Evolutionary conservation across 2,329 filamentous ascomycete genomes (phyloP), one percentile per base, ranked within the genome.

Genomic region (Pseudogymnoascus destructans): DNA sequence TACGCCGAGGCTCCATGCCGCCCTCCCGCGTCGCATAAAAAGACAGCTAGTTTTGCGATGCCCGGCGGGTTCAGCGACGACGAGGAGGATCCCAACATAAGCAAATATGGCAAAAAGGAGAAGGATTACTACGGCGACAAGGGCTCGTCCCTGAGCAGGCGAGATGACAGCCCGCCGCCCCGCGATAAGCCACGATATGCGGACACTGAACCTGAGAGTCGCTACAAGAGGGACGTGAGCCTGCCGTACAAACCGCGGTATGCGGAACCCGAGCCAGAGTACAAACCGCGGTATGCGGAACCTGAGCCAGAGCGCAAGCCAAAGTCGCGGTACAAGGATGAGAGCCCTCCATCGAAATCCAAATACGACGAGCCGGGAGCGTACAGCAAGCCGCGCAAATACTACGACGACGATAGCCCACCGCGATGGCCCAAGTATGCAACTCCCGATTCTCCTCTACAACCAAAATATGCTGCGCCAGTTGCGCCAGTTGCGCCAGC

Each of bases 31-130:
- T 38, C 30, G 54, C 35, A 56, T 23, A 36, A 15, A 19, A 56
- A 56, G 32, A 56, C 21, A 11, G 54, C 54, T 56, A 56, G 32
- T 8, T 56, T 56, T 23, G 32, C 54, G 27, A 56, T 36, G 54
- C 54, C 54, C 17, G 54, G 54, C 11, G 54, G 54, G 30, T 56
- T 56, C 35, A 27, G 23, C 21, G 54, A 56, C 32, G 54, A 56
- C 6, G 35, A 35, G 3, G 54, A 36, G 8, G 35, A 56, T 2
- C 5, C 32, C 4, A 35, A 23, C 3, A 8, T 15, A n/a, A 56
- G 8, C 19, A 56, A 35, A 38, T 56, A 35, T 25, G 54, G 23
- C 19, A 56, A 56, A 5, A 36, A 15, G 32, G 30, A 56, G 15
- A 30, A 17, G 25, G 25, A 52, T 30, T 52, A 52, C 46, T 52